phyloP scores from a whole-genome alignment of 768 basidiomycete genomes.

The Trametes elegans region DNA sequence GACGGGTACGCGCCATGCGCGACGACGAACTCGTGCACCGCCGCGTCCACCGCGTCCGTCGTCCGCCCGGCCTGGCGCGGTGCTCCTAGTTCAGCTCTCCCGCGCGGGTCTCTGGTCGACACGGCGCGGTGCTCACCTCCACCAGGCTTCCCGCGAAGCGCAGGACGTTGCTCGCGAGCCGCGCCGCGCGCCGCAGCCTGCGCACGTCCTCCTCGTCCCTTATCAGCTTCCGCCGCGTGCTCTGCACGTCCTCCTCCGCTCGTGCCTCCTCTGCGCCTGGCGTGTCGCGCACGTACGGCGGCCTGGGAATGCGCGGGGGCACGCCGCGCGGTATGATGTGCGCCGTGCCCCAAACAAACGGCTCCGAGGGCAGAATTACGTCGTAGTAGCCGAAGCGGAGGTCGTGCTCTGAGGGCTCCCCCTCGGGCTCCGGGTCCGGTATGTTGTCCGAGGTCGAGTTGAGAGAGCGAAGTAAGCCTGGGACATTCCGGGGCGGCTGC shows the following conservation, averaged over 20 bases:
- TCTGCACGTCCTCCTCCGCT: not conserved
- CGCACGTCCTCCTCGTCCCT: constrained; percentile 14
- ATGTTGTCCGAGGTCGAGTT: not conserved
- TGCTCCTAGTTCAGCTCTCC: not conserved
- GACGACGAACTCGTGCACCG: constrained; percentile 71
- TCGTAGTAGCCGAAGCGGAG: constrained; percentile 49
- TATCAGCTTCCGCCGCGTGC: constrained; percentile 1
- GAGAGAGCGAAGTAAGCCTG: not conserved
- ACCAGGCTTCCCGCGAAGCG: constrained; percentile 22
- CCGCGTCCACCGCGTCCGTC: constrained; percentile 70
- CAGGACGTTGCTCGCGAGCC: constrained; percentile 22
- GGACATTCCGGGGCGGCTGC: not conserved
- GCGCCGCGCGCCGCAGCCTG: constrained; percentile 21
- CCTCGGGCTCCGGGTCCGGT: not conserved
- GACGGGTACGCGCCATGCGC: constrained; percentile 80
- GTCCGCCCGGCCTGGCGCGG: constrained; percentile 58
- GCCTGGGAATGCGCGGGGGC: constrained; percentile 52
- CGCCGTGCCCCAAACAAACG: constrained; percentile 59
- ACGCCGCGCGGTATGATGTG: constrained; percentile 59
- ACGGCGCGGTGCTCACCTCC: constrained; percentile 18
- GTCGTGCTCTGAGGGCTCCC: constrained; percentile 18
- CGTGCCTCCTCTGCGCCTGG: not conserved
- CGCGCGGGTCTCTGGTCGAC: not conserved
- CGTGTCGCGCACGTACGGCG: constrained; percentile 36
- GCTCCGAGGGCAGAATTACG: constrained; percentile 64